Base-by-base conservation (phyloP, 2,329 filamentous ascomycete genomes). In the Mycogone perniciosa region DNA sequence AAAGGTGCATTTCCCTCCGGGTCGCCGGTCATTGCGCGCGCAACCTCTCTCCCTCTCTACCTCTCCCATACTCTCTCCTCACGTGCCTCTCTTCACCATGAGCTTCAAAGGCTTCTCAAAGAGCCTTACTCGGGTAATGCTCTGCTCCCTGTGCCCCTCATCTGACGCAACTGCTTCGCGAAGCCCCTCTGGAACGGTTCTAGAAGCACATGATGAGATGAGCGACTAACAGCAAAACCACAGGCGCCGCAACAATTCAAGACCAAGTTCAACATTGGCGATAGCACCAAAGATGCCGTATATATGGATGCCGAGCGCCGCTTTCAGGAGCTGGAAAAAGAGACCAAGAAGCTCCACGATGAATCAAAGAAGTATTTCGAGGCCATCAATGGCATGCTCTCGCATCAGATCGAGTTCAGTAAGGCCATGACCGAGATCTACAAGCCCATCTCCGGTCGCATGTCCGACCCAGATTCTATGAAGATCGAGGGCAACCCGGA, bases 321-420 rank as follows among this genome's bases (percentile, higher is more conserved):
- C 44, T 99, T 97, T 67, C 79, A 89, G 58, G 93, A 99, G 73
- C 80, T 99, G 57, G 93, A 99, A 72, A 86, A 77, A 58, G 91
- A 99, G 74, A 97, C 93, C 34, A 97, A 96, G 78, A 92, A 88
- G 70, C 84, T 96, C 31, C 92, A 97, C 72, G 89, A 96, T 74
- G 92, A 97, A 71, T 95, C 89, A 51, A 88, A 91, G 70, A 96
- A 95, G 74, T 99, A 99, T 71, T 96, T 95, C 63, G 85, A 96
- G 48, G 89, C 93, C 66, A 96, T 99, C 74, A 96, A 97, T 73
- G 88, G 87, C 76, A 99, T 99, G 93, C 81, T 99, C 63, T 82
- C 77, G 65, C 91, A 97, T 72, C 93, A 99, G 75, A 97, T 99
- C 71, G 92, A 95, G 67, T 99, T 99, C 74, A 96, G 92, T 61